Percentiles rank a stretch among this genome's conserved stretches.
Conservation (phyloP, 2,329 filamentous ascomycete genomes). For the Clarireedia monteithiana region DNA sequence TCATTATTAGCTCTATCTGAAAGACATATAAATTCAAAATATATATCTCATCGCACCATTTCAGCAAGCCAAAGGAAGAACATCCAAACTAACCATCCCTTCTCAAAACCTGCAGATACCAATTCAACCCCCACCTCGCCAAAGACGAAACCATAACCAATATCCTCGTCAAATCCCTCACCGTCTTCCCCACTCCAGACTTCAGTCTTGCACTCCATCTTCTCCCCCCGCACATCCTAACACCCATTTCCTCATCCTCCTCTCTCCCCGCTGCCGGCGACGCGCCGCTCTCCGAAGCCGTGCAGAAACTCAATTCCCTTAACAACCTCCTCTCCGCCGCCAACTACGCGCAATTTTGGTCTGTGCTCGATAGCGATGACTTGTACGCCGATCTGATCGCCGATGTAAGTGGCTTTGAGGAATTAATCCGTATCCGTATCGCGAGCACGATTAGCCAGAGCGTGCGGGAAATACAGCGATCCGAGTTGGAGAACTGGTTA, state of each 20-base stretch:
- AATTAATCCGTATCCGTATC: conserved; percentile 83
- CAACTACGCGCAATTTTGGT: conserved; percentile 90
- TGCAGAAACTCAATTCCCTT: conserved; percentile 59
- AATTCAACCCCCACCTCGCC: conserved; percentile 97
- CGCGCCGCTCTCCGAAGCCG: conserved; percentile 71
- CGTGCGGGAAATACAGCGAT: conserved; percentile 63
- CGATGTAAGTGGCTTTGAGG: conserved; percentile 92
- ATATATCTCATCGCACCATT: conserved; percentile 8
- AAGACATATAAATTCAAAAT: conserved; percentile 16
- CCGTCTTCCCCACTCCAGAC: conserved; percentile 92
- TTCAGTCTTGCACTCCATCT: conserved; percentile 93
- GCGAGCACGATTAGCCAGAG: conserved; percentile 78
- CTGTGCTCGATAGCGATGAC: conserved; percentile 84
- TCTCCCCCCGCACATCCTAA: conserved; percentile 75
- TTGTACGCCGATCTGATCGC: conserved; percentile 92
- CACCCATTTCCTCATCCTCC: conserved; percentile 43
- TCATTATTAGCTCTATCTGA: conserved; percentile 73
- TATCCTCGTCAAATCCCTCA: conserved; percentile 95
- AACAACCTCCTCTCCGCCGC: conserved; percentile 80
- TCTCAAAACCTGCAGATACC: conserved; percentile 60
- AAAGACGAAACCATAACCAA: conserved; percentile 98
- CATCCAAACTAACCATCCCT: not conserved
- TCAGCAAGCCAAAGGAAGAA: not conserved
- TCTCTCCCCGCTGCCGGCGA: conserved; percentile 51
- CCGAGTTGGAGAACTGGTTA: conserved; percentile 67